Evolutionary conservation across 805 yeast species (phyloP).

Genomic region (Starmerella bombi): DNA sequence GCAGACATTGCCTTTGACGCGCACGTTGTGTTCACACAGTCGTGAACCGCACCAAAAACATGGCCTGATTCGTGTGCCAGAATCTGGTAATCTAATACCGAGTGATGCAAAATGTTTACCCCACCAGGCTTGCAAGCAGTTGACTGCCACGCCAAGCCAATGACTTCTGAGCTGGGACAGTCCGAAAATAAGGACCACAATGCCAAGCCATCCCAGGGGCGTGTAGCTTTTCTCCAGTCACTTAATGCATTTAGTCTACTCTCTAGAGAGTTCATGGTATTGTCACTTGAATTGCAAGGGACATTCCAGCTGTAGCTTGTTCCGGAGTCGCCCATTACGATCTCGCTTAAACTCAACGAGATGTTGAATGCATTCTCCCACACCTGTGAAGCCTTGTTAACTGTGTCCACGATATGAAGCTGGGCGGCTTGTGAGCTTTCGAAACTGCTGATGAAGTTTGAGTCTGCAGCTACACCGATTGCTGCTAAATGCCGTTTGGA

Average conservation of each 20-base stretch:
- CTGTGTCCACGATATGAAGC: slow-evolving; percentile 24
- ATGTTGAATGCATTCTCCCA: slow-evolving; percentile 29
- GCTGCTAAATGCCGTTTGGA: slow-evolving; percentile 19
- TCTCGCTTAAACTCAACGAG: slow-evolving; percentile 25
- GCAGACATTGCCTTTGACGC: neutral
- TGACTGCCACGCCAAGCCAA: slow-evolving; percentile 31
- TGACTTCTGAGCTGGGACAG: slow-evolving; percentile 27
- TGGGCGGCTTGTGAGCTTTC: slow-evolving; percentile 22
- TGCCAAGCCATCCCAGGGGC: slow-evolving; percentile 26
- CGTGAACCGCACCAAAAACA: slow-evolving; percentile 32
- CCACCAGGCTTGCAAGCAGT: slow-evolving; percentile 27
- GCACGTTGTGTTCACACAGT: slow-evolving; percentile 29
- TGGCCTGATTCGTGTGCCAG: slow-evolving; percentile 32
- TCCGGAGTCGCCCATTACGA: slow-evolving; percentile 22
- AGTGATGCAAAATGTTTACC: slow-evolving; percentile 27
- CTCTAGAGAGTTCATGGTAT: slow-evolving; percentile 14
- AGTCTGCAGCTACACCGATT: slow-evolving; percentile 30
- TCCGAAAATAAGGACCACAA: slow-evolving; percentile 28
- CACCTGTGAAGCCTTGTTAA: slow-evolving; percentile 27
- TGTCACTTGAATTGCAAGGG: slow-evolving; percentile 25
- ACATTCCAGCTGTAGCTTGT: slow-evolving; percentile 14
- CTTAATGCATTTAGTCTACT: slow-evolving; percentile 25
- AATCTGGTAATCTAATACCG: slow-evolving; percentile 27
- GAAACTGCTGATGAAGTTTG: slow-evolving; percentile 25
- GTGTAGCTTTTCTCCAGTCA: slow-evolving; percentile 23